Conservation (phyloP, 331 rosid genomes). For the Quercus tomentella region DNA sequence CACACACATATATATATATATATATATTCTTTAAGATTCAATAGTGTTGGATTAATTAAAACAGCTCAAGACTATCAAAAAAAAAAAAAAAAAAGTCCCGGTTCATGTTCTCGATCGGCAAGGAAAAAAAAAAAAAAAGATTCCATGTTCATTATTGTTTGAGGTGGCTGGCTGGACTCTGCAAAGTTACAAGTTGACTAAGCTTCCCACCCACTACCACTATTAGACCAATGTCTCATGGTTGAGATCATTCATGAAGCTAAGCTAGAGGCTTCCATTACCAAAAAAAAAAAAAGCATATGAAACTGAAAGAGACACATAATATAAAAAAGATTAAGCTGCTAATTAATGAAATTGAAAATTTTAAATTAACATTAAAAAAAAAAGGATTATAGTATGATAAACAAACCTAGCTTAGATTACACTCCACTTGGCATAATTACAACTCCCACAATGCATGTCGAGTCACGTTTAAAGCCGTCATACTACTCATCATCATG, state of each 20-base stretch:
- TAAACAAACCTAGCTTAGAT: background rate
- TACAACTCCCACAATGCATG: background rate
- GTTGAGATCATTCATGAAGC: background rate
- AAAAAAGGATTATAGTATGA: background rate
- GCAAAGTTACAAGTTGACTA: slow-evolving; percentile 2
- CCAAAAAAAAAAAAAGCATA: background rate
- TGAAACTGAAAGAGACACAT: slow-evolving; percentile 20
- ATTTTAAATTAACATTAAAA: too few relatives aligned
- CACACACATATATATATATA: background rate
- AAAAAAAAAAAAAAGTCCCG: background rate
- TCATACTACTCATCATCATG: slow-evolving; percentile 1
- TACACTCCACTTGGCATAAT: slow-evolving; percentile 11
- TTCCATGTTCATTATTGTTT: background rate
- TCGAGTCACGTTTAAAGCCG: background rate
- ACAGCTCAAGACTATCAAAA: background rate
- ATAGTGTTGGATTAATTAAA: background rate
- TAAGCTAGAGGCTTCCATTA: background rate
- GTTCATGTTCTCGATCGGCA: background rate
- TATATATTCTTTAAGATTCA: background rate
- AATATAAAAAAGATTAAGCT: slow-evolving; percentile 8
- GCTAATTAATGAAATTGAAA: background rate
- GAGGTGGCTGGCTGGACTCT: background rate
- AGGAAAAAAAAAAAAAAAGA: background rate
- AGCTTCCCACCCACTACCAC: slow-evolving; percentile 5
- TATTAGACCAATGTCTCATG: background rate